Evolutionary conservation across 1,284 basidiomycete species (phyloP).

Genomic region (Gastroboletus turbinatus): DNA sequence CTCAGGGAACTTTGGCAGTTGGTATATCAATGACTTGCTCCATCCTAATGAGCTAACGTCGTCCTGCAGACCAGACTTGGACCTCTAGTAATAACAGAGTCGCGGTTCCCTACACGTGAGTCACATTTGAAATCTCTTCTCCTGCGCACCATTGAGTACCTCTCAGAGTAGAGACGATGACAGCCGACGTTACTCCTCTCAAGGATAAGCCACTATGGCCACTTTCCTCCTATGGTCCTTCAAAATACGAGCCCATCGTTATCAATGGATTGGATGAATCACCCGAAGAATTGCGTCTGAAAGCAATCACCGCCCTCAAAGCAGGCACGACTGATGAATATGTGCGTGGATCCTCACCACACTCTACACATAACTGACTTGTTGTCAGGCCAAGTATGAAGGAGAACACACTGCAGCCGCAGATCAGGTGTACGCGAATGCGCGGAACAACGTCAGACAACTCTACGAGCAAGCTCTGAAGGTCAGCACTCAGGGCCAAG

Average conservation of each 20-base stretch:
- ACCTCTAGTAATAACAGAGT: conserved; percentile 26
- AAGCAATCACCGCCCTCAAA: conserved; percentile 59
- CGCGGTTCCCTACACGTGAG: conserved; percentile 44
- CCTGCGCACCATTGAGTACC: conserved; percentile 8
- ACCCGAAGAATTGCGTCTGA: conserved; percentile 78
- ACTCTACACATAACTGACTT: background rate
- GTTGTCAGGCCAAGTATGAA: conserved; percentile 56
- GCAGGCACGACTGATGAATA: conserved; percentile 66
- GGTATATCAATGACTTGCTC: conserved; percentile 17
- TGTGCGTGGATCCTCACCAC: conserved; percentile 31
- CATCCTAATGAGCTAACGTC: conserved; percentile 12
- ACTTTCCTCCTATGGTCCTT: conserved; percentile 78
- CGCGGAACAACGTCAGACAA: conserved; percentile 47
- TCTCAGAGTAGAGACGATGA: conserved; percentile 57
- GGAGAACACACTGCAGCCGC: conserved; percentile 42
- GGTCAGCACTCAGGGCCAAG: conserved; percentile 18
- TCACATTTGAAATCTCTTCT: conserved; percentile 12
- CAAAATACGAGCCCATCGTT: conserved; percentile 74
- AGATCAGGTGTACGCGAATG: conserved; percentile 44
- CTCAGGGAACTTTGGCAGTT: conserved; percentile 39
- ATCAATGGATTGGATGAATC: conserved; percentile 72
- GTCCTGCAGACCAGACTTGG: conserved; percentile 45
- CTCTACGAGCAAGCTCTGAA: conserved; percentile 53
- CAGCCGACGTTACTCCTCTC: conserved; percentile 55
- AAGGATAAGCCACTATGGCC: conserved; percentile 79